Percentiles rank a stretch among this genome's conserved stretches.
Evolutionary conservation across 768 basidiomycete species (phyloP).

Genomic region (Amanita polypyramis): DNA sequence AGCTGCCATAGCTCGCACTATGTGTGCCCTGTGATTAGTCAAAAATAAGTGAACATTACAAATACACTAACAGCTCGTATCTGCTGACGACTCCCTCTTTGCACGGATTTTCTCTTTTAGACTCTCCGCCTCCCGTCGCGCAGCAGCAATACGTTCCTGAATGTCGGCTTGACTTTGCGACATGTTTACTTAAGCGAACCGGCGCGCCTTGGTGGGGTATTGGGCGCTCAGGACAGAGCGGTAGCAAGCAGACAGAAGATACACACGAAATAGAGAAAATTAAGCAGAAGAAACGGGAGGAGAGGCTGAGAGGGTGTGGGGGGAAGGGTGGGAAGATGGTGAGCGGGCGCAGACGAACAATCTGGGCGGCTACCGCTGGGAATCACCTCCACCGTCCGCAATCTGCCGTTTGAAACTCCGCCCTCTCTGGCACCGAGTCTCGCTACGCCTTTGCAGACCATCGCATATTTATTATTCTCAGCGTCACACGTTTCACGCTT

Average conservation of each 20-base stretch:
- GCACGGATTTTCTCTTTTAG: constrained; percentile 98
- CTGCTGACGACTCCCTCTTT: constrained; percentile 93
- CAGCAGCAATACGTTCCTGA: constrained; percentile 90
- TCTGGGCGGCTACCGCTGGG: constrained; percentile 13
- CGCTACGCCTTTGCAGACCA: background rate
- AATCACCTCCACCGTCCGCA: constrained; percentile 15
- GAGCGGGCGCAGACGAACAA: constrained; percentile 12
- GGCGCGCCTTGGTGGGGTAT: background rate
- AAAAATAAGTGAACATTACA: constrained; percentile 11
- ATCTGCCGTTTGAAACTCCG: constrained; percentile 12
- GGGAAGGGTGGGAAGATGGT: constrained; percentile 16
- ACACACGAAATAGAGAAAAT: constrained; percentile 7
- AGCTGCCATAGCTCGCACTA: constrained; percentile 97
- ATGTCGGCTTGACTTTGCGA: constrained; percentile 77
- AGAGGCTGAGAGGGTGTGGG: constrained; percentile 6
- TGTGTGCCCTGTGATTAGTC: background rate
- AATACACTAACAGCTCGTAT: constrained; percentile 81
- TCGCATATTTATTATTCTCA: background rate
- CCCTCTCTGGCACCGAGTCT: background rate
- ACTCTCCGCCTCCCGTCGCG: constrained; percentile 91
- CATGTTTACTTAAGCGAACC: constrained; percentile 30
- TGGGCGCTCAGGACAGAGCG: constrained; percentile 1
- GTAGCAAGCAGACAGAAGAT: constrained; percentile 2
- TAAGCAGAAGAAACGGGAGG: background rate
- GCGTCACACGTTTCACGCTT: background rate